Evolutionary conservation across 2,329 filamentous ascomycete species (phyloP), one percentile per base, ranked within the genome.

Genomic region (Penicillium polonicum): DNA sequence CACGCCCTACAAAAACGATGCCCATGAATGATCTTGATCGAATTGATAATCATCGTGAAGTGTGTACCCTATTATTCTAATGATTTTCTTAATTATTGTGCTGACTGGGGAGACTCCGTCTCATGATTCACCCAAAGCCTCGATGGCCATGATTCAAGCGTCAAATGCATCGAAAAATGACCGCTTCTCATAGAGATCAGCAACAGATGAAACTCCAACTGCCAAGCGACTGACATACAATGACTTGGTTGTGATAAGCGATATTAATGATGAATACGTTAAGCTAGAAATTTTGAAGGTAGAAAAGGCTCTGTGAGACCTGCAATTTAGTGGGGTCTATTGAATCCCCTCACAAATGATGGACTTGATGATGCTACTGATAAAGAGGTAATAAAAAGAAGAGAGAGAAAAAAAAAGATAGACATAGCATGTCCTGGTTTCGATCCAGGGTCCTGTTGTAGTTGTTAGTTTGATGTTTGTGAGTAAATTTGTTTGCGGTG

Each of bases 381-480:
- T 17, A 10, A 17, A 19, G n/a, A 25, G 23, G 3, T 23, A 23
- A 23, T 10, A 17, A n/a, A 43, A 25, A 15, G 9, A 7, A 3
- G 2, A 27, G 25, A 46, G 5, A 3, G n/a, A 9, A 33, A 33
- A 25, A 48, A 48, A 48, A 35, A 48, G 31, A 48, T 36, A 42
- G 19, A 44, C 19, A 36, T 48, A 48, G 45, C 45, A 48, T 48
- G 45, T 48, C 45, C 45, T 48, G 45, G 45, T 48, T 48, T 48
- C 45, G 49, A 52, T 50, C 48, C 48, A 50, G 48, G 48, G 48
- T 19, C 48, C 46, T 46, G 1, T 46, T 19, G 21, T 3, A 9
- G 9, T 15, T 15, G 43, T 46, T 46, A 46, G 23, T 46, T 31
- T 4, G 7, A 31, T 13, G 23, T 46, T 44, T 46, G 12, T 31